Conservation (phyloP, 345 rosid species). For the Camelina laxa region DNA sequence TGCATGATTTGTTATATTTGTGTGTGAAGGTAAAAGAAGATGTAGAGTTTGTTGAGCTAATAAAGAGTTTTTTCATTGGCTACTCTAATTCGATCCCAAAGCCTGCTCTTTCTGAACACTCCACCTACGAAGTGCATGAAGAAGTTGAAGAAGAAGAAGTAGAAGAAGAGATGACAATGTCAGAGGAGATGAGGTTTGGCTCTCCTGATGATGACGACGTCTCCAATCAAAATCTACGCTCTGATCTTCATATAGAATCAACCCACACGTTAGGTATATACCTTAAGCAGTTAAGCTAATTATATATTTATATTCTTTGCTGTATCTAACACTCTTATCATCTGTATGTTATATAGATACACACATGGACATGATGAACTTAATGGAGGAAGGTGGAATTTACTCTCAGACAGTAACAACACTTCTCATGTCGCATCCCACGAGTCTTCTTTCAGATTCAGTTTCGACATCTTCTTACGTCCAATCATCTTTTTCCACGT, state of each 20-base stretch:
- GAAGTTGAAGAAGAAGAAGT: conserved; percentile 46
- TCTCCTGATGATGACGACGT: conserved; percentile 72
- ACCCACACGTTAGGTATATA: conserved; percentile 38
- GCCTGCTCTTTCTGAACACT: conserved; percentile 80
- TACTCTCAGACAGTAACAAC: conserved; percentile 92
- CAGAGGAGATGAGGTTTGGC: conserved; percentile 78
- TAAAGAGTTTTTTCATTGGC: conserved; percentile 66
- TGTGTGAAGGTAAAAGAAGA: conserved; percentile 64
- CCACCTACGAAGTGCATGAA: conserved; percentile 62
- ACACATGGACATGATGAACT: conserved; percentile 46
- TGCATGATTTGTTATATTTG: not conserved
- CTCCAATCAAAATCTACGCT: conserved; percentile 63
- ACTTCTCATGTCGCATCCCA: conserved; percentile 66
- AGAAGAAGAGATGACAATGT: conserved; percentile 60
- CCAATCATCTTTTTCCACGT: conserved; percentile 72
- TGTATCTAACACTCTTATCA: conserved; percentile 8
- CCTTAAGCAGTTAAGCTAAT: not conserved
- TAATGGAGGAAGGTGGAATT: conserved; percentile 64
- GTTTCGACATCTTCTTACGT: conserved; percentile 43
- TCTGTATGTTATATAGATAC: conserved; percentile 11
- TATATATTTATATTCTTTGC: not conserved
- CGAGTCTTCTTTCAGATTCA: conserved; percentile 56
- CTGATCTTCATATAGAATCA: conserved; percentile 54
- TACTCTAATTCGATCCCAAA: conserved; percentile 56
- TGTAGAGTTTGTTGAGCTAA: conserved; percentile 55